phyloP scores from a whole-genome alignment of 1,284 basidiomycete species.

The Cutaneotrichosporon sp. region DNA sequence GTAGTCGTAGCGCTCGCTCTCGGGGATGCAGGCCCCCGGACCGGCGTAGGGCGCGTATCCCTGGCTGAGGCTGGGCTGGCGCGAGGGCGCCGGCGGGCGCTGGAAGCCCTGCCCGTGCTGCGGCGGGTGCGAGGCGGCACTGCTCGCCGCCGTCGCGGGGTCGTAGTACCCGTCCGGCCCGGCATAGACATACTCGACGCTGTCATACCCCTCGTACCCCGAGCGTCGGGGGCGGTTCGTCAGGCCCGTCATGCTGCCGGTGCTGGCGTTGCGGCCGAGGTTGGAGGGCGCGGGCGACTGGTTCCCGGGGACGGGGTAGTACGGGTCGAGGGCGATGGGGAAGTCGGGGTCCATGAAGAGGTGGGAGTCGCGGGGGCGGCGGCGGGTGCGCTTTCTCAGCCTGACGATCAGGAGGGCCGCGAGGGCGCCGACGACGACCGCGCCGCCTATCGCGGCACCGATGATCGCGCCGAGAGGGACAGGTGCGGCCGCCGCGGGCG shows the following conservation, averaged over 20 bases:
- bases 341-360: slow-evolving; percentile 8
- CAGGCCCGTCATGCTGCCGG: not conserved
- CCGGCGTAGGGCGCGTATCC: not conserved
- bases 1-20: not conserved
- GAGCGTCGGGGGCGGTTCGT: not conserved
- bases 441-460: not conserved
- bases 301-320: not conserved
- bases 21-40: not conserved
- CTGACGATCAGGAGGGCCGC: not conserved
- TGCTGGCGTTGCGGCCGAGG: not conserved
- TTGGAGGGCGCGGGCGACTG: not conserved
- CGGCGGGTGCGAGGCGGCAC: not conserved
- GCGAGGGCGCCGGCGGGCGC: not conserved
- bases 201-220: not conserved
- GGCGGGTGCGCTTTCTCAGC: not conserved
- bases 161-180: slow-evolving; percentile 3
- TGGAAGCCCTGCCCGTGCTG: not conserved
- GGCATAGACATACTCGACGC: not conserved
- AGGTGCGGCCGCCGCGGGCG: not conserved
- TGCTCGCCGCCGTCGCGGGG: not conserved
- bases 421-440: not conserved
- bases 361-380: not conserved
- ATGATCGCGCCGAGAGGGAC: slow-evolving; percentile 1
- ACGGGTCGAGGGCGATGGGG: slow-evolving; percentile 4
- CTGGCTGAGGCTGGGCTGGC: not conserved